Base-by-base conservation (phyloP, 169 alveolate genomes). In the Sarcocystis neurona region DNA sequence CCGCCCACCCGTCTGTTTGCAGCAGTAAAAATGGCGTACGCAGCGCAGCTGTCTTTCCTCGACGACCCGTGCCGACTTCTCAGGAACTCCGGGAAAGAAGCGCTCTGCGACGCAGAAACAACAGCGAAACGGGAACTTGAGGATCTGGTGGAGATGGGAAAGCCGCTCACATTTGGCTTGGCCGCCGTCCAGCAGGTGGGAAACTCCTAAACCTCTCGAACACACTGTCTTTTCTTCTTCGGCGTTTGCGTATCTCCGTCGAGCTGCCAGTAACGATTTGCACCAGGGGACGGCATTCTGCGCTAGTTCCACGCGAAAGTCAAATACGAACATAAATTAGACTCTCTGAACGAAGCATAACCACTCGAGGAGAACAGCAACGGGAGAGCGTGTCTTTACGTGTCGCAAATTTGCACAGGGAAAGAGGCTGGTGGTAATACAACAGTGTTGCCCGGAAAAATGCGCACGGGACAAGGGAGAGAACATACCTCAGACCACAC, bases 31-130 rank as follows among this genome's bases (percentile, higher is more conserved):
- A 72, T 72, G 82, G 82, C 82, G 58, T 72, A 72, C 82, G 82
- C 41, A 27, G 82, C 82, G 32, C 56, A 72, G 39, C 82, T 72
- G 34, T 72, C 82, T 32, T 72, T 72, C 82, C 82, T 72, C 58
- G 5, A 48, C 39, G 82, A 72, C 56, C 82, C 82, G 34, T 1
- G 34, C 56, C 47, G 82, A 34, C 82, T 72, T 39, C 2, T 72
- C 58, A 5, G 82, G 34, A 53, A 23, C 66, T 23, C 66, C 30
- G 79, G 46, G 53, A 48, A 72, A 20, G 20, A 30, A 32, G 82
- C 53, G 20, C 47, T 72, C 34, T 63, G 75, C 43, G 82, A 37
- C 32, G 82, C 34, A 30, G 82, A 72, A 4, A 39, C 34, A 12
- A 43, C 53, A 34, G 41, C 82, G 10, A n/a, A 53, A 20, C 30